Percentiles rank a stretch among this genome's conserved stretches.
These are phyloP conservation scores for Wallemia mellicola DNA, from an alignment of 1,284 basidiomycete species.

Conservation along the genomic window DNA sequence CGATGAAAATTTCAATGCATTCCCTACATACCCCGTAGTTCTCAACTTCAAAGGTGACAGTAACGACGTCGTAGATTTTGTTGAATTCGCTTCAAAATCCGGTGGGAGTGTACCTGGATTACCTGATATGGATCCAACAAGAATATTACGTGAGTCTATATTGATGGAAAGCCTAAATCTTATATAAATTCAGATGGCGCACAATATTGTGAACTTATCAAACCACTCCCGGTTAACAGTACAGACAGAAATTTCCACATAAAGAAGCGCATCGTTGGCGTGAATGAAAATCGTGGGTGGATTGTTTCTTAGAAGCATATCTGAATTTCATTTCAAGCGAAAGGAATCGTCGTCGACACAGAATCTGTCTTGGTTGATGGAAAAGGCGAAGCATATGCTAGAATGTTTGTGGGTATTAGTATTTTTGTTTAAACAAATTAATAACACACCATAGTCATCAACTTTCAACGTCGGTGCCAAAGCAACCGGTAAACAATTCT, in stretches of 20 bases:
- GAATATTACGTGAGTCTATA: not conserved
- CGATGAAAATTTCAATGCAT: slow-evolving; percentile 17
- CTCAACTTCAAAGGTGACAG: slow-evolving; percentile 21
- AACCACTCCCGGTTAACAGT: slow-evolving; percentile 16
- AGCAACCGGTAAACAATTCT: slow-evolving; percentile 25
- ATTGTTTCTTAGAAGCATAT: not conserved
- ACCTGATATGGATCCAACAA: slow-evolving; percentile 27
- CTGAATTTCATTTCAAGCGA: slow-evolving; percentile 21
- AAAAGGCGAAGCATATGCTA: slow-evolving; percentile 34
- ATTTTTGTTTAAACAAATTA: not conserved
- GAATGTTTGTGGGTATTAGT: slow-evolving; percentile 27
- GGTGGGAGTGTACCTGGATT: slow-evolving; percentile 25
- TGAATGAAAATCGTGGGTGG: slow-evolving; percentile 43
- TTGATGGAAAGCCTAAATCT: not conserved
- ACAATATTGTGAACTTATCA: slow-evolving; percentile 39
- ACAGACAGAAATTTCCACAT: slow-evolving; percentile 37
- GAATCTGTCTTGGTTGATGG: slow-evolving; percentile 30
- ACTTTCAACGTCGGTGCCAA: slow-evolving; percentile 45
- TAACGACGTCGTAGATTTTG: slow-evolving; percentile 34
- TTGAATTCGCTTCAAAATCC: slow-evolving; percentile 19
- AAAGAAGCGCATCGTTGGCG: slow-evolving; percentile 26
- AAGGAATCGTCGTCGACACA: slow-evolving; percentile 37
- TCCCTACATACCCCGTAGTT: slow-evolving; percentile 28
- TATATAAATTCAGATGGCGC: slow-evolving; percentile 32
- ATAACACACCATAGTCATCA: slow-evolving; percentile 23